Conservation (phyloP, 177 flowering plant species). For the Vitis hybrid region DNA sequence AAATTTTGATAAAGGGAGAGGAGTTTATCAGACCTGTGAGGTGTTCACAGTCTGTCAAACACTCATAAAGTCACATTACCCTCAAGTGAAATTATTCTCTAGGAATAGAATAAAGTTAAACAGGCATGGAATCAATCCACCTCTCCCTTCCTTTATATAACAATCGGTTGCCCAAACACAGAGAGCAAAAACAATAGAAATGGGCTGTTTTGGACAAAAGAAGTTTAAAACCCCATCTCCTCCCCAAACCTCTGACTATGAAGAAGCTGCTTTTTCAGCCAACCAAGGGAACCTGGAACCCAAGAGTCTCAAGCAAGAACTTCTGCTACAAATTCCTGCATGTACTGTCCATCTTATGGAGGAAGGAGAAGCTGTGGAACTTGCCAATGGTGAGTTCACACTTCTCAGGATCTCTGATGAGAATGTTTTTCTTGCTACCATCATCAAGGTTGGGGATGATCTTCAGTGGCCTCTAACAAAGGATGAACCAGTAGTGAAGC, state of each 20-base stretch:
- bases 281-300: constrained; percentile 18
- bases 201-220: constrained; percentile 43
- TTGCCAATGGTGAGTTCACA: constrained; percentile 60
- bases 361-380: constrained; percentile 57
- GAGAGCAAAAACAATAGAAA: constrained; percentile 7
- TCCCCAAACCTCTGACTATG: not conserved
- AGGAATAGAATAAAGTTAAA: no score
- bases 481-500: constrained; percentile 87
- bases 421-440: constrained; percentile 52
- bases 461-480: constrained; percentile 93
- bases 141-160: not conserved
- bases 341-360: constrained; percentile 69
- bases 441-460: constrained; percentile 62
- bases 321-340: constrained; percentile 54
- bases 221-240: constrained; percentile 15
- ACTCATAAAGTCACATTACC: no score
- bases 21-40: no score
- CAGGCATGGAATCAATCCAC: no score
- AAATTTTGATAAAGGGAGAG: no score
- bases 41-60: no score
- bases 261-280: constrained; percentile 7
- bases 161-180: not conserved
- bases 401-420: constrained; percentile 42
- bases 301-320: constrained; percentile 37
- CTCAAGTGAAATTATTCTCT: no score